phyloP scores from a whole-genome alignment of 768 basidiomycete species.

The Fistulinella prunicolor region DNA sequence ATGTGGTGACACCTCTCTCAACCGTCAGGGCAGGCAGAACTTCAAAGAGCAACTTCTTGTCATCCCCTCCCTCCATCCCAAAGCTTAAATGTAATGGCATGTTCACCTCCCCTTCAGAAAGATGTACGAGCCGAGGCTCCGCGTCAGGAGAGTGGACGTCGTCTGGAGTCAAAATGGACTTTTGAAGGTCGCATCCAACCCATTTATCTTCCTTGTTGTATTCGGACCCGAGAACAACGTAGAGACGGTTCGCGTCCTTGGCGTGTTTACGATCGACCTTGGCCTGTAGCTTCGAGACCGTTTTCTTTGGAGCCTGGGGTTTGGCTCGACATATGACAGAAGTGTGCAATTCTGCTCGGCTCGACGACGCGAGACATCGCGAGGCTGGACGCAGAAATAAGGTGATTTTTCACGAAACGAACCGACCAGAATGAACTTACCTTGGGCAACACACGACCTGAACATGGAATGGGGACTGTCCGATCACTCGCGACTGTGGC shows the following conservation, averaged over 20 bases:
- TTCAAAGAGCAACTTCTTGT: constrained; percentile 64
- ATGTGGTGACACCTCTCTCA: constrained; percentile 24
- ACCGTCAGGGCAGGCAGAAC: constrained; percentile 57
- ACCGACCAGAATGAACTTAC: constrained; percentile 3
- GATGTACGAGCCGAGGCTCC: constrained; percentile 25
- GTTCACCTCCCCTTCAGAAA: constrained; percentile 38
- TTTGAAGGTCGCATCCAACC: constrained; percentile 62
- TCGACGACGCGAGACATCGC: constrained; percentile 41
- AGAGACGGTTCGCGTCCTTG: constrained; percentile 45
- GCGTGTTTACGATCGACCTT: constrained; percentile 38
- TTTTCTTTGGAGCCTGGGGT: constrained; percentile 36
- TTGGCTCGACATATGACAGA: constrained; percentile 40
- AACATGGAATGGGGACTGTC: constrained; percentile 25
- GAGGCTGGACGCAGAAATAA: constrained; percentile 27
- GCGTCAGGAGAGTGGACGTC: constrained; percentile 33
- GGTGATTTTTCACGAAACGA: background rate
- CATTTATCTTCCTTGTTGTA: constrained; percentile 66
- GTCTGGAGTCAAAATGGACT: constrained; percentile 55
- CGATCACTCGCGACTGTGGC: constrained; percentile 2
- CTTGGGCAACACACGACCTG: constrained; percentile 21
- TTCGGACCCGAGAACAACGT: constrained; percentile 73
- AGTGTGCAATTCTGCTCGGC: constrained; percentile 46
- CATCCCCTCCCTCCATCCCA: constrained; percentile 52
- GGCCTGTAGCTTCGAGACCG: constrained; percentile 47
- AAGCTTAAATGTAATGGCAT: constrained; percentile 58